Evolutionary conservation across 2,329 filamentous ascomycete species (phyloP).

Genomic region (Trichoderma koningii): DNA sequence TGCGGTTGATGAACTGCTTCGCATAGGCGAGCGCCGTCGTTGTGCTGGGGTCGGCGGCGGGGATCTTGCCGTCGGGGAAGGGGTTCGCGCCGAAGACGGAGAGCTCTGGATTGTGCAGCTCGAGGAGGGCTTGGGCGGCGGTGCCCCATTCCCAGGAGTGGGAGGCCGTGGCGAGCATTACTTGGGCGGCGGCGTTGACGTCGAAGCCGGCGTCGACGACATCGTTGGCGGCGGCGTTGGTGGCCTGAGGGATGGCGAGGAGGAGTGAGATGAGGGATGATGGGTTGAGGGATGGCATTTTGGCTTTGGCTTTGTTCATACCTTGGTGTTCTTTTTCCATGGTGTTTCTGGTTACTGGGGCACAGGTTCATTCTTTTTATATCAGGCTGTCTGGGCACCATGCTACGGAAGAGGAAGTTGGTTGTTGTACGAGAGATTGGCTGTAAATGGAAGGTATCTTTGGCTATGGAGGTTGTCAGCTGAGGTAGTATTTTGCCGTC

Average conservation of each 20-base stretch:
- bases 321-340: background rate
- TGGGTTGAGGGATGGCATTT: background rate
- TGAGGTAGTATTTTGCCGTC: background rate
- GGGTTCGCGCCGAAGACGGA: conserved; percentile 29
- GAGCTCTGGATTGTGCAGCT: conserved; percentile 28
- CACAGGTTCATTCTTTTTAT: background rate
- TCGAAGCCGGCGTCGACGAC: conserved; percentile 28
- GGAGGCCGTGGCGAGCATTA: conserved; percentile 20
- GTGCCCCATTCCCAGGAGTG: conserved; percentile 31
- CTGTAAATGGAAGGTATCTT: conserved; percentile 1
- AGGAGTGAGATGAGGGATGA: background rate
- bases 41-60: conserved; percentile 9
- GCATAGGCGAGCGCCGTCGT: conserved; percentile 22
- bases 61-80: conserved; percentile 28
- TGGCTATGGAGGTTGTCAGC: background rate
- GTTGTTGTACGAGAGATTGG: background rate
- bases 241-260: background rate
- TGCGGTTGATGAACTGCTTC: conserved; percentile 27
- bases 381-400: background rate
- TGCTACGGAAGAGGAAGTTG: background rate
- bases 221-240: conserved; percentile 3
- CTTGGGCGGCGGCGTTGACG: conserved; percentile 23
- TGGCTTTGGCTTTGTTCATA: background rate
- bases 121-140: conserved; percentile 28
- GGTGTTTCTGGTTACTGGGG: background rate